Evolutionary conservation across 305 asterid genomes (phyloP).

Genomic region (Fraxinus platypoda): DNA sequence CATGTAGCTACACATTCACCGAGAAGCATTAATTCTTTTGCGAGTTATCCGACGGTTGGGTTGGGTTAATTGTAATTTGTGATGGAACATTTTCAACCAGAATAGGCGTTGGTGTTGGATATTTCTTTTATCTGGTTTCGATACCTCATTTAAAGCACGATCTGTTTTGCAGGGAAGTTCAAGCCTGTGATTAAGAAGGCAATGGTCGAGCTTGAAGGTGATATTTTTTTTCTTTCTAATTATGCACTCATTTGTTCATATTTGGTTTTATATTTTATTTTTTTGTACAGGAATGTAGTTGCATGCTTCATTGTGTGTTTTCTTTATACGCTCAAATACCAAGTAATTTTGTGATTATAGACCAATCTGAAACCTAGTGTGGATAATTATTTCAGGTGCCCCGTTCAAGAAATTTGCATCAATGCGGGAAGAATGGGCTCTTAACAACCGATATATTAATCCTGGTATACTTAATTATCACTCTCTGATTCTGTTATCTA

Average conservation of each 20-base stretch:
- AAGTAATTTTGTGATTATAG: background rate
- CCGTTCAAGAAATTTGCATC: conserved; percentile 88
- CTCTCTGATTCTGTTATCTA: background rate
- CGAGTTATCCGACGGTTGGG: background rate
- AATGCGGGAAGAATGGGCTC: conserved; percentile 86
- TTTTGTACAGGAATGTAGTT: background rate
- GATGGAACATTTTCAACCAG: background rate
- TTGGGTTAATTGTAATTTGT: background rate
- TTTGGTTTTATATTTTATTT: background rate
- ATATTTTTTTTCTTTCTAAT: conserved; percentile 4
- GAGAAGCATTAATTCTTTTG: background rate
- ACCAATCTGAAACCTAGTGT: conserved; percentile 9
- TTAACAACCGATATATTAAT: conserved; percentile 74
- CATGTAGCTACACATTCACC: background rate
- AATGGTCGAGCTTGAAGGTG: conserved; percentile 98
- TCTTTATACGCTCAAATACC: background rate
- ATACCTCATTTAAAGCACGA: conserved; percentile 4
- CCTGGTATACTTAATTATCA: conserved; percentile 54
- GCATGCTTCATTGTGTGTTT: background rate
- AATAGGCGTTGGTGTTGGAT: background rate
- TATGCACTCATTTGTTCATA: background rate
- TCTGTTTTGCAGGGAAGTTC: conserved; percentile 68
- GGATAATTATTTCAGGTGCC: conserved; percentile 57
- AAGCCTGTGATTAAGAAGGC: conserved; percentile 99
- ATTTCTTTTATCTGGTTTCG: background rate